Base-by-base conservation (phyloP, 176 grass and related monocot species). In the Tillandsia leiboldiana region DNA sequence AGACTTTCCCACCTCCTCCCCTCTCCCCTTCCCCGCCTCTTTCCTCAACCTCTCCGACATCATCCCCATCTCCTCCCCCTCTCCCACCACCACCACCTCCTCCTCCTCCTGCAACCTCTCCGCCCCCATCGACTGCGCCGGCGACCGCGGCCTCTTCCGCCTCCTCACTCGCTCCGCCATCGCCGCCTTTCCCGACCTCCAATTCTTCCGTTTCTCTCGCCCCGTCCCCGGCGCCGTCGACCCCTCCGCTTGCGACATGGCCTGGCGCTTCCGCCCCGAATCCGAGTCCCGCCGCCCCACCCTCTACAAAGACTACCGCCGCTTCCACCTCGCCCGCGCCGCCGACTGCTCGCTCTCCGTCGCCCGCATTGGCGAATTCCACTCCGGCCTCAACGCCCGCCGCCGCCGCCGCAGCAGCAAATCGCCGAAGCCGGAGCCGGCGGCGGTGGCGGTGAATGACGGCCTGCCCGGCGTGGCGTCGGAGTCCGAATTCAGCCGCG, bases 291-390 rank as follows among this genome's bases (percentile, higher is more conserved):
- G 81, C 14, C 84, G 93, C 50, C 58, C 83, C 67, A 88, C 88
- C 0, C 84, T 89, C 66, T 96, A 96, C 83, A 96, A 92, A 79
- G 92, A 96, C 70, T 96, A 91, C 86, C 92, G 92, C 64, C 92
- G 92, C 1, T 96, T 96, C 82, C 54, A 73, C 47, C 79, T 92
- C 27, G 77, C 75, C 17, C 88, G 81, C 9, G 73, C 82, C 63
- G 26, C 81, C 81, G 80, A 86, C 12, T 96, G 87, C 77, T 68
- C 67, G 20, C 78, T 84, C 49, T 73, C 83, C 11, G 81, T 96
- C 26, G 68, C 75, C 50, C 71, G 54, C 61, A 62, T 96, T 0
- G 92, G 86, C 5, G 92, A 89, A 33, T 96, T 88, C 76, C 88
- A 96, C 51, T 87, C 83, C 11, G 88, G 92, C 28, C 72, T 73